Percentiles rank a stretch among this genome's conserved stretches.
Evolutionary conservation across 305 asterid genomes (phyloP).

Genomic region (Rubia peregrina): DNA sequence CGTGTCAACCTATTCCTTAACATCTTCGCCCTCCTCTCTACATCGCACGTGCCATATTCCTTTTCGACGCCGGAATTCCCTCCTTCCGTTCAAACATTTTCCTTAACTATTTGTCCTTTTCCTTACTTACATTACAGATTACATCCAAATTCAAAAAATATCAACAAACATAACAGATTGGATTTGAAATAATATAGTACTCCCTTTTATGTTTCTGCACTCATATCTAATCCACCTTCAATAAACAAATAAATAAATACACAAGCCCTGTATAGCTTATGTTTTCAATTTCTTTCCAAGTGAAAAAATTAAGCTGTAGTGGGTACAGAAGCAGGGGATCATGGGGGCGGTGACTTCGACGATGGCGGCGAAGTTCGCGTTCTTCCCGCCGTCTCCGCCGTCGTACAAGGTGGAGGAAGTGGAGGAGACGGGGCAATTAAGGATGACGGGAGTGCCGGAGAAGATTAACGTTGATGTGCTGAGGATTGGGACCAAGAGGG

Average conservation of each 20-base stretch:
- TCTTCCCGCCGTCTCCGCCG: slow-evolving; percentile 92
- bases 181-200: not conserved
- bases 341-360: slow-evolving; percentile 94
- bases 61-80: slow-evolving; percentile 57
- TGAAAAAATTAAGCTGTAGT: not conserved
- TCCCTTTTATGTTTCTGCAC: not conserved
- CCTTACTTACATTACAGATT: not conserved
- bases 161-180: not conserved
- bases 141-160: not conserved
- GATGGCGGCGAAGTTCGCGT: slow-evolving; percentile 94
- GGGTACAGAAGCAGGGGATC: slow-evolving; percentile 17
- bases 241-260: not conserved
- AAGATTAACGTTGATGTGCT: slow-evolving; percentile 74
- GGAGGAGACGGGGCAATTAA: slow-evolving; percentile 54
- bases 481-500: slow-evolving; percentile 73
- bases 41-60: slow-evolving; percentile 48
- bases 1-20: slow-evolving; percentile 3
- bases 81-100: slow-evolving; percentile 23
- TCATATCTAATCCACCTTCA: not conserved
- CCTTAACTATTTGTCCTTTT: not conserved
- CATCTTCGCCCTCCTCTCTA: not conserved
- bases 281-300: not conserved
- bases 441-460: slow-evolving; percentile 76
- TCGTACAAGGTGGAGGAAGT: slow-evolving; percentile 60
- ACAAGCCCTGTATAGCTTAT: not conserved